Evolutionary conservation across 2,329 filamentous ascomycete species (phyloP).

Genomic region (Proliferodiscus dingleyae): DNA sequence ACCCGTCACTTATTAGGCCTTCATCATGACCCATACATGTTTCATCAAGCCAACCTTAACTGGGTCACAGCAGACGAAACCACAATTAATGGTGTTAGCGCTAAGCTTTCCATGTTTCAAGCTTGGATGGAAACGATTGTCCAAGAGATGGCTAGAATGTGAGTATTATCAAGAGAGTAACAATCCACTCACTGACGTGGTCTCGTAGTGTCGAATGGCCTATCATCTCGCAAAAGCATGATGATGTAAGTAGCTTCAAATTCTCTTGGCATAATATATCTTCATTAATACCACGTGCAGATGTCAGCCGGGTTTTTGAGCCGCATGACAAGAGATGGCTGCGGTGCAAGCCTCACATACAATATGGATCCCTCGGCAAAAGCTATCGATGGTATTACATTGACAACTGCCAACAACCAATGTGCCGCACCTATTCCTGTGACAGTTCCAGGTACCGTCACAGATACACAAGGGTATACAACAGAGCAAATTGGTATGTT

Average conservation of each 20-base stretch:
- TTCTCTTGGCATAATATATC: not conserved
- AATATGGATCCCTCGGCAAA: conserved; percentile 13
- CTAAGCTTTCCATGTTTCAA: conserved; percentile 25
- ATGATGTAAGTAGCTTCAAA: conserved; percentile 41
- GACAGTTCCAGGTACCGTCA: conserved; percentile 34
- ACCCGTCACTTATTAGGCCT: conserved; percentile 53
- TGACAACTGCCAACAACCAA: conserved; percentile 38
- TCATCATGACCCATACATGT: conserved; percentile 32
- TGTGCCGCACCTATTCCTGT: conserved; percentile 23
- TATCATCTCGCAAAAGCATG: conserved; percentile 50
- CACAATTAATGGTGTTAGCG: conserved; percentile 24
- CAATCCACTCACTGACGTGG: not conserved
- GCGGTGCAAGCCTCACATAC: conserved; percentile 20
- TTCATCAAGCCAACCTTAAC: conserved; percentile 59
- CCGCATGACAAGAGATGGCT: conserved; percentile 34
- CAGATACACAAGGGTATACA: conserved; percentile 17
- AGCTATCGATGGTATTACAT: conserved; percentile 25
- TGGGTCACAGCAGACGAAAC: conserved; percentile 38
- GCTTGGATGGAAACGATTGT: conserved; percentile 30
- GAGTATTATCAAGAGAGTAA: conserved; percentile 22
- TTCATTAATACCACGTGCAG: not conserved
- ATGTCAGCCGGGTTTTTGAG: conserved; percentile 41
- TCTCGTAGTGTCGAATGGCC: conserved; percentile 45
- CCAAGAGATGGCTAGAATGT: conserved; percentile 23
- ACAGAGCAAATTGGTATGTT: conserved; percentile 38